Evolutionary conservation across 2,329 filamentous ascomycete species (phyloP).

Genomic region (Biscogniauxia sp.): DNA sequence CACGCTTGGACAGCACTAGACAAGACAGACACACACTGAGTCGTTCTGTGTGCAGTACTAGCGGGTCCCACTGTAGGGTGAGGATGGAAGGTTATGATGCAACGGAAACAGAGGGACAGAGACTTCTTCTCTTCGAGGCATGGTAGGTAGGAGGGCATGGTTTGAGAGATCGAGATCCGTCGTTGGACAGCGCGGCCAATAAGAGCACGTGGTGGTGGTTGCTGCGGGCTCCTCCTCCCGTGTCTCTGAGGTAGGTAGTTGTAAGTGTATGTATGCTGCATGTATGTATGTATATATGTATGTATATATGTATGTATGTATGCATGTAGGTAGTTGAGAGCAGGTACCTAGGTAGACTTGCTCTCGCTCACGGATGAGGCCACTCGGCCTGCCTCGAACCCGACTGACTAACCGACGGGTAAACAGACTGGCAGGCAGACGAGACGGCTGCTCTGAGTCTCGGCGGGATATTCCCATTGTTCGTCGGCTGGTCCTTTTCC

Average conservation of each 20-base stretch:
- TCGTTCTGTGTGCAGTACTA: not conserved
- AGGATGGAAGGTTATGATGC: conserved; percentile 7
- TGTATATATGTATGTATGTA: not conserved
- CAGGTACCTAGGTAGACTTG: no score
- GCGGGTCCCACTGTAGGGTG: not conserved
- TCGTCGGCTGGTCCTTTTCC: not conserved
- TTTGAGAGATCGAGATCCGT: conserved; percentile 22
- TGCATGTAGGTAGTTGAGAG: not conserved
- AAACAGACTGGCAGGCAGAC: no score
- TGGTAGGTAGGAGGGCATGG: not conserved
- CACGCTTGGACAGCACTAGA: not conserved
- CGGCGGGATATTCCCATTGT: not conserved
- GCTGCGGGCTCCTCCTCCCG: conserved; percentile 1
- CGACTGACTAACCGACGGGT: no score
- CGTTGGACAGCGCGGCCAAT: conserved; percentile 16
- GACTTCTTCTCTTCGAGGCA: not conserved
- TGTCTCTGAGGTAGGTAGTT: conserved; percentile 8
- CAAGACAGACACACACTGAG: not conserved
- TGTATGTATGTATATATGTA: conserved; percentile 6
- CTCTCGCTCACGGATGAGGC: not conserved
- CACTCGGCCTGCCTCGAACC: not conserved
- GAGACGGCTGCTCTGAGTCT: not conserved
- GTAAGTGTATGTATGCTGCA: conserved; percentile 17
- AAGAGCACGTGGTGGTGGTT: conserved; percentile 4
- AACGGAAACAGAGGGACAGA: not conserved